phyloP scores from a whole-genome alignment of 495 filamentous ascomycete genomes.

The Clavariopsis aquatica region DNA sequence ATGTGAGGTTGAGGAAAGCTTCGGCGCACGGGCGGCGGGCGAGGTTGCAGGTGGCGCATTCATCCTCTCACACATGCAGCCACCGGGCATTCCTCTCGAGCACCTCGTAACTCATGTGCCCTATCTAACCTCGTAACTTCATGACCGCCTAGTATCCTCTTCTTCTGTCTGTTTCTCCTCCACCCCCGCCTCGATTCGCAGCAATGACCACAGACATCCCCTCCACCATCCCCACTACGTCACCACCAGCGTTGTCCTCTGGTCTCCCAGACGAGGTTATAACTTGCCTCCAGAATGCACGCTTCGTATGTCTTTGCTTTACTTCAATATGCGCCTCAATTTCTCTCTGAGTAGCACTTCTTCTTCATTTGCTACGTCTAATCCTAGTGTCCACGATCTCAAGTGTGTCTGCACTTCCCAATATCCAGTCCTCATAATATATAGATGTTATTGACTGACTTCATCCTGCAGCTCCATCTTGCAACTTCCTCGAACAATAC shows the following conservation, averaged over 20 bases:
- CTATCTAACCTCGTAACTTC: too few species aligned
- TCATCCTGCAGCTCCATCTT: slow-evolving; percentile 73
- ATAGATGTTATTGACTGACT: neutral
- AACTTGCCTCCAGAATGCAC: slow-evolving; percentile 87
- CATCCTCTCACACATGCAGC: too few species aligned
- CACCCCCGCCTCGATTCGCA: neutral
- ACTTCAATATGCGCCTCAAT: too few species aligned
- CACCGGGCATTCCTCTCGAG: too few species aligned
- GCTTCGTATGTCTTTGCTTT: slow-evolving; percentile 83
- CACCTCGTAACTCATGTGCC: too few species aligned
- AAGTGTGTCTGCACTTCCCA: too few species aligned
- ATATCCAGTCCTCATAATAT: too few species aligned
- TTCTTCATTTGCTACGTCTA: neutral
- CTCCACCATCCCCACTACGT: slow-evolving; percentile 15
- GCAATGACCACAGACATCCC: neutral
- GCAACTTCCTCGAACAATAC: slow-evolving; percentile 80
- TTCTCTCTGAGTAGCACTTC: neutral
- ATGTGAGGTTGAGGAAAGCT: neutral
- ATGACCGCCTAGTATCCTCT: neutral
- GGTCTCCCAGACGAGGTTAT: slow-evolving; percentile 81
- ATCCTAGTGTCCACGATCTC: too few species aligned
- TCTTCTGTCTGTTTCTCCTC: neutral
- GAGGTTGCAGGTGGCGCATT: too few species aligned
- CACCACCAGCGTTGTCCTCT: slow-evolving; percentile 59
- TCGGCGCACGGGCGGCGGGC: neutral